Conservation (phyloP, 83 land plant genomes). For the Thuja plicata region DNA sequence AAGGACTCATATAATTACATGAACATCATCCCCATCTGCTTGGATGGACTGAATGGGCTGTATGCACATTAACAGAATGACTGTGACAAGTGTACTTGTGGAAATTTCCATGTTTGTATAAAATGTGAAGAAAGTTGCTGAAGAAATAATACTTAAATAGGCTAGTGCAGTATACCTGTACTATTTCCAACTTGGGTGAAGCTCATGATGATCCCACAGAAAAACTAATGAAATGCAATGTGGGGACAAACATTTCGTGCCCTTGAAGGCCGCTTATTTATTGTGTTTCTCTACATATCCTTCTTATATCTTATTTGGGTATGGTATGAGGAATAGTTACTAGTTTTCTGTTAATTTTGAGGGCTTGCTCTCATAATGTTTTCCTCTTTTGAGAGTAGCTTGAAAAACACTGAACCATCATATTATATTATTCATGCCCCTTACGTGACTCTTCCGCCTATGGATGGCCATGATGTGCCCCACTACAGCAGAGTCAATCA, state of each 20-base stretch:
- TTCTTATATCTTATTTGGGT: neutral
- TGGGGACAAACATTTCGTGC: neutral
- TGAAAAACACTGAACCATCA: neutral
- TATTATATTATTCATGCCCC: neutral
- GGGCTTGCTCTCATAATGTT: neutral
- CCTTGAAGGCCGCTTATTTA: neutral
- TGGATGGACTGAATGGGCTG: neutral
- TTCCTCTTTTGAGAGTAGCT: neutral
- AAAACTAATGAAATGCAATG: neutral
- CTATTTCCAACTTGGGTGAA: neutral
- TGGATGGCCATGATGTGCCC: neutral
- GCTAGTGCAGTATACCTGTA: neutral
- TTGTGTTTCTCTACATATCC: neutral
- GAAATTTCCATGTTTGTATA: neutral
- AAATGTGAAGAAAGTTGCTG: neutral
- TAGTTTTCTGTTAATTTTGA: no score
- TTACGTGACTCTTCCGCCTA: neutral
- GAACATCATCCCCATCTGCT: neutral
- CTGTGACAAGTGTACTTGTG: neutral
- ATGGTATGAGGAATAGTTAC: neutral
- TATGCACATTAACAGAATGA: neutral
- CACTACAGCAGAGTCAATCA: neutral
- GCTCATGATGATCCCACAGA: neutral
- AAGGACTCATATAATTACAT: neutral
- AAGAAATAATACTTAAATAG: neutral